Conservation (phyloP, 257 asterid species). For the Nicotiana tomentosiformis region DNA sequence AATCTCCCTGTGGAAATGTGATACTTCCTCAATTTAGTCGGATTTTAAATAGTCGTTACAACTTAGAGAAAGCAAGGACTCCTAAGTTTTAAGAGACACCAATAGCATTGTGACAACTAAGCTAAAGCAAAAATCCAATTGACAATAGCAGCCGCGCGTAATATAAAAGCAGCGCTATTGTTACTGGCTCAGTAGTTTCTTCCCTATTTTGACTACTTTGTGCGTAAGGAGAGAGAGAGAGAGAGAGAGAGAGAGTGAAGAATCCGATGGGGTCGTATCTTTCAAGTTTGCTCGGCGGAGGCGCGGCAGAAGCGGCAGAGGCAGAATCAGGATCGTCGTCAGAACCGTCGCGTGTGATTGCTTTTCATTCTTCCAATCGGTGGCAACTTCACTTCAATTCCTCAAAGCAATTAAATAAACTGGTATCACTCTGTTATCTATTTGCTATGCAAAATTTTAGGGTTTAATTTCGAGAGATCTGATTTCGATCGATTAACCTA, state of each 20-base stretch:
- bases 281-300: constrained; percentile 31
- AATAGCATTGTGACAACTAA: too few species aligned
- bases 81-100: too few species aligned
- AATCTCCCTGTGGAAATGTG: too few species aligned
- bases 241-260: background rate
- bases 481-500: constrained; percentile 15
- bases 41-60: too few species aligned
- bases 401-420: constrained; percentile 63
- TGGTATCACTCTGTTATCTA: constrained; percentile 28
- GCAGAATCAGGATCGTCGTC: constrained; percentile 26
- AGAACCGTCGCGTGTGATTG: constrained; percentile 57
- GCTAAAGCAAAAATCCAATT: too few species aligned
- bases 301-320: constrained; percentile 24
- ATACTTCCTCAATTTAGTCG: too few species aligned
- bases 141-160: background rate
- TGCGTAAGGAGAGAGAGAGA: background rate
- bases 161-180: background rate
- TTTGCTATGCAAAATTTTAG: background rate
- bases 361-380: constrained; percentile 59
- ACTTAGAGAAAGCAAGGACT: too few species aligned
- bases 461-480: background rate
- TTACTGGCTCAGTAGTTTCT: background rate
- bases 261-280: constrained; percentile 35
- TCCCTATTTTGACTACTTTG: background rate
- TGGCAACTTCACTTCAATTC: constrained; percentile 75